Evolutionary conservation across 768 basidiomycete species (phyloP), one percentile per base, ranked within the genome.

Genomic region (Imleria badia): DNA sequence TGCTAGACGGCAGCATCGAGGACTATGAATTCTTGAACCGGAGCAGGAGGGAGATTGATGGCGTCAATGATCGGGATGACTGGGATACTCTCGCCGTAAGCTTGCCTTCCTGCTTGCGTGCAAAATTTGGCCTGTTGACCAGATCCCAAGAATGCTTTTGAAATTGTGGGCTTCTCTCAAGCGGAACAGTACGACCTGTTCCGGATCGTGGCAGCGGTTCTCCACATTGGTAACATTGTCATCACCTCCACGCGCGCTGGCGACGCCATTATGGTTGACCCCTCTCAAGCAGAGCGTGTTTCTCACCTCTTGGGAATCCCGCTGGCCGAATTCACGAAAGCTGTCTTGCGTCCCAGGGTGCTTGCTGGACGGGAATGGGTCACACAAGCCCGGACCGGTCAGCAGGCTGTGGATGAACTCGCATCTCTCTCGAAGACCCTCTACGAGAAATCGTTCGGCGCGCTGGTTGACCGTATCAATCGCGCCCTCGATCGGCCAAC

Each of bases 331-430:
- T 96, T 99, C 69, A 89, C 82, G 19, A 87, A 87, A 54, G 91
- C 92, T 0, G 86, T 98, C 17, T 77, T 97, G 15, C 87, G 89
- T 6, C 97, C 97, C 1, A 88, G 86, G 42, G 89, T 94, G 10
- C 85, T 95, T 31, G 97, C 97, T 14, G 97, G 97, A 17, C 81
- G 95, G 22, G 97, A 99, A 73, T 96, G 94, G 92, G 94, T 98
- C 15, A 87, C 91, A 0, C 95, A 98, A 65, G 90, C 94, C 9
- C 80, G 97, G 45, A 96, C 92, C 8, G 81, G 84, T 56, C 89
- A 91, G 59, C 97, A 99, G 67, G 95, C 95, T 1, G 74, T 91
- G 31, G 95, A 97, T 58, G 97, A 99, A 73, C 81, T 99, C 4
- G 85, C 85, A 0, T 84, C 95, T 1, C 76, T 98, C 8, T 93